Conservation (phyloP, 1,284 basidiomycete species). For the Wolfiporia cocos region DNA sequence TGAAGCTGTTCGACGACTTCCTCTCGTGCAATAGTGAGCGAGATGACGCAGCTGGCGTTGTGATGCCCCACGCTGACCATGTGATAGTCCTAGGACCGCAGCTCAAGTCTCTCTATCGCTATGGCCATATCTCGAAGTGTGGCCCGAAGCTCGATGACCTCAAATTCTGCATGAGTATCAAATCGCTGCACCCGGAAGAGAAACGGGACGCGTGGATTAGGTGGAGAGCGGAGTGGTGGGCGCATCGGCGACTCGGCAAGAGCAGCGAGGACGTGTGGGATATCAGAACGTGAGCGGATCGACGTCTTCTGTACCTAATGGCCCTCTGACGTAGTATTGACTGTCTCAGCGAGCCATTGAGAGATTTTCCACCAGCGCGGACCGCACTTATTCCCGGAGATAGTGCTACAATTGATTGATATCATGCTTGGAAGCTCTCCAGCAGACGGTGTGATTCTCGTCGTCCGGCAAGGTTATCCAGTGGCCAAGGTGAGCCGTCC, state of each 20-base stretch:
- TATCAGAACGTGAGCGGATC: conserved; percentile 56
- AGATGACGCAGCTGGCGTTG: background rate
- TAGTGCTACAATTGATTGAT: too few species aligned
- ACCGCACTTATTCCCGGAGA: too few species aligned
- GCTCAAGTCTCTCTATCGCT: conserved; percentile 82
- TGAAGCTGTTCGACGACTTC: conserved; percentile 75
- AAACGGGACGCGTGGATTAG: conserved; percentile 80
- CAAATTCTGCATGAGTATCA: conserved; percentile 91
- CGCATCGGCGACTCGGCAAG: conserved; percentile 60
- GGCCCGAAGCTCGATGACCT: conserved; percentile 83
- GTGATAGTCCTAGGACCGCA: conserved; percentile 73
- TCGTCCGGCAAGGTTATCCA: too few species aligned
- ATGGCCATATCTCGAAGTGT: conserved; percentile 78
- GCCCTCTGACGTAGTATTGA: too few species aligned
- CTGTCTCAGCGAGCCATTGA: too few species aligned
- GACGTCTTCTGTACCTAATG: conserved; percentile 12
- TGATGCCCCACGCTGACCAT: background rate
- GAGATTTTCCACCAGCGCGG: too few species aligned
- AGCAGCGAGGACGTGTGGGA: conserved; percentile 97
- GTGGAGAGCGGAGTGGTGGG: conserved; percentile 90
- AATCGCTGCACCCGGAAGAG: conserved; percentile 72
- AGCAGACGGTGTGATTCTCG: too few species aligned
- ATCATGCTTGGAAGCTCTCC: too few species aligned
- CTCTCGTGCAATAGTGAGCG: conserved; percentile 68
- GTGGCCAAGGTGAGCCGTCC: too few species aligned